Evolutionary conservation across 371 early-diverging fungal genomes (phyloP).

Genomic region (Neoconidiobolus thromboides): DNA sequence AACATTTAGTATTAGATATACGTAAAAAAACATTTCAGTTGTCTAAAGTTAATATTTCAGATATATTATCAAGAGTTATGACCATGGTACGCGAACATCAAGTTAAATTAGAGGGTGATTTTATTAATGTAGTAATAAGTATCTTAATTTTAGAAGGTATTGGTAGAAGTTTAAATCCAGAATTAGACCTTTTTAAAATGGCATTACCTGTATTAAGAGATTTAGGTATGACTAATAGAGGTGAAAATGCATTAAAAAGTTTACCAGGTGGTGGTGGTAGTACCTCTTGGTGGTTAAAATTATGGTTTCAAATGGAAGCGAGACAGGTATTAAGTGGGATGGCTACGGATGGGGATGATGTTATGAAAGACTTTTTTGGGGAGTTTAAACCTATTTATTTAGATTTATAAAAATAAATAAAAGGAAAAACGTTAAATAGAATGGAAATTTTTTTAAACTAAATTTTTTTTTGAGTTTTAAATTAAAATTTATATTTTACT

Average conservation of each 20-base stretch:
- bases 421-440: too few species aligned
- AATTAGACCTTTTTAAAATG: slow-evolving; percentile 73
- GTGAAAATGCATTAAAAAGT: slow-evolving; percentile 27
- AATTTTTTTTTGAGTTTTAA: too few species aligned
- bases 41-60: slow-evolving; percentile 51
- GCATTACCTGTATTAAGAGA: slow-evolving; percentile 57
- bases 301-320: slow-evolving; percentile 59
- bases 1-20: slow-evolving; percentile 43
- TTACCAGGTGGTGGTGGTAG: slow-evolving; percentile 27
- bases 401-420: neutral
- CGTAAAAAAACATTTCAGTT: slow-evolving; percentile 54
- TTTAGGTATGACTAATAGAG: slow-evolving; percentile 32
- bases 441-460: too few species aligned
- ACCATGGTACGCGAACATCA: slow-evolving; percentile 74
- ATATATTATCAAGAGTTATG: slow-evolving; percentile 58
- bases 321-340: slow-evolving; percentile 12
- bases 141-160: slow-evolving; percentile 87
- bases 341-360: neutral
- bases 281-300: slow-evolving; percentile 36
- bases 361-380: neutral
- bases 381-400: neutral
- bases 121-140: slow-evolving; percentile 76
- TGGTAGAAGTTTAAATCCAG: slow-evolving; percentile 72
- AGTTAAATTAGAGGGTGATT: slow-evolving; percentile 83
- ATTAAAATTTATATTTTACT: too few species aligned